A percentile compares a stretch with the other conserved stretches of the same genome.
Conservation (phyloP, 805 yeast species). For the Sungouiozyma ichnusensis region DNA sequence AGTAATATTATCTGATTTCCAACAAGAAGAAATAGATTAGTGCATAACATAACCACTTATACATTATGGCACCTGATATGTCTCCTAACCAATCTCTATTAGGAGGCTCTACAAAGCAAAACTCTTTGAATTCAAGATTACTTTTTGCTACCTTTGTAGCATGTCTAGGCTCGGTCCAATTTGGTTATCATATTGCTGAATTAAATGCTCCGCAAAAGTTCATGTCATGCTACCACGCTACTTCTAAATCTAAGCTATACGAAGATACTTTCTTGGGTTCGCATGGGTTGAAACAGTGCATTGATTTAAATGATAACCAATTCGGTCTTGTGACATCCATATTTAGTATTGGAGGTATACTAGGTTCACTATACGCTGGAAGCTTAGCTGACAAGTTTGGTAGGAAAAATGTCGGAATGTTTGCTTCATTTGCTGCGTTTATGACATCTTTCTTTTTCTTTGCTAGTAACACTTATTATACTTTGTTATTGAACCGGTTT, state of each 20-base stretch:
- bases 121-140: conserved; percentile 2
- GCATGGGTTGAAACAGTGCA: conserved; percentile 34
- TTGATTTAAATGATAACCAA: conserved; percentile 44
- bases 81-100: background rate
- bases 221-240: conserved; percentile 42
- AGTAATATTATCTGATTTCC: too few relatives aligned
- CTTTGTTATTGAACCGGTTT: conserved; percentile 57
- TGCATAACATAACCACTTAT: too few relatives aligned
- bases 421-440: conserved; percentile 41
- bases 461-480: conserved; percentile 32
- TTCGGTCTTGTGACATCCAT: conserved; percentile 69
- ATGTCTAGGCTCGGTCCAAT: conserved; percentile 75
- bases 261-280: conserved; percentile 14
- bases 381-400: conserved; percentile 56
- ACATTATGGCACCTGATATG: too few relatives aligned
- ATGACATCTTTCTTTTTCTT: conserved; percentile 58
- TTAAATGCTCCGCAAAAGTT: conserved; percentile 78
- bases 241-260: background rate
- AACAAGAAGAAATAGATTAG: too few relatives aligned
- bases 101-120: background rate
- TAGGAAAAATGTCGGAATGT: conserved; percentile 41
- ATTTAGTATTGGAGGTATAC: conserved; percentile 74
- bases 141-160: conserved; percentile 31
- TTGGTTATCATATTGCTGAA: conserved; percentile 92
- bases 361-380: conserved; percentile 66